Evolutionary conservation across 2,329 filamentous ascomycete species (phyloP), one percentile per base, ranked within the genome.

Genomic region (Metarhizium anisopliae): DNA sequence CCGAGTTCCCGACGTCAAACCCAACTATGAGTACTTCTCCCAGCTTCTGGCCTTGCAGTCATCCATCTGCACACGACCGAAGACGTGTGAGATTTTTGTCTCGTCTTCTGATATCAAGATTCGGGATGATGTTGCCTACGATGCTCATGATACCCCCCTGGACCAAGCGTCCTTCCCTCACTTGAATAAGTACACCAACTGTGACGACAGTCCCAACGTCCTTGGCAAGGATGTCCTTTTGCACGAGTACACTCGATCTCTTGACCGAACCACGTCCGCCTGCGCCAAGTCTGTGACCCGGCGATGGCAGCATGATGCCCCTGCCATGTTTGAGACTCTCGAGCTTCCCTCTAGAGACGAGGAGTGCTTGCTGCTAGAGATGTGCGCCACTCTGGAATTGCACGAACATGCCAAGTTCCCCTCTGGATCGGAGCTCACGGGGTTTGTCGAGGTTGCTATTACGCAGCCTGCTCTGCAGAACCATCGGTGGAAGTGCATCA

Each of bases 11-110:
- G 77, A 80, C 32, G 80, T 83, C 62, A 75, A 77, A 61, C 80
- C 80, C 51, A 84, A 84, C 68, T 84, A 83, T 61, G 79, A 82
- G 56, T 84, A 84, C 68, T 84, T 83, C 62, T 75, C 76, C 11
- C 76, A 79, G 63, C 77, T 84, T 4, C 68, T 84, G 18, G 74
- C 72, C 18, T 73, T 80, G 50, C 79, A 83, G 66, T 74, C 75
- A 18, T 71, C 76, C 49, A 78, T 83, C 30, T 74, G 77, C 36
- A 71, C 83, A 52, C 72, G 78, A 20, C 81, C 81, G 25, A 83
- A 80, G 70, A 79, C 79, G 13, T 80, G 78, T 65, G 82, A 81
- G 73, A 76, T 84, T 60, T 82, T 80, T 55, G 77, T 81, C 32
- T 82, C 75, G n/a, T 81, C 75, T 20, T 74, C 74, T 7, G 73